phyloP scores from a whole-genome alignment of 257 asterid species.

The Nicotiana obtusifolia region DNA sequence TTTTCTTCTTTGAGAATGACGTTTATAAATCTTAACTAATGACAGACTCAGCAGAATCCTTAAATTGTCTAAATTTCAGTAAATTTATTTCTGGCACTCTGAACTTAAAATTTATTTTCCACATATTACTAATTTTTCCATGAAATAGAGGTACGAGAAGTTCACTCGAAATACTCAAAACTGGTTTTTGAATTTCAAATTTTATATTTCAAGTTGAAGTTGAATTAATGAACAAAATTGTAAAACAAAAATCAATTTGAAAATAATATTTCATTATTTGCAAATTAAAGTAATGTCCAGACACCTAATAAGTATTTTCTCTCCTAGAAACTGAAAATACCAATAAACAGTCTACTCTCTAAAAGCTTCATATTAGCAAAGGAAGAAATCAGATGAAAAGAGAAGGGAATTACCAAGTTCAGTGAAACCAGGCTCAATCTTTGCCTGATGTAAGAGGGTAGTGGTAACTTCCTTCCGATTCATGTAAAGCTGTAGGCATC shows the following conservation, averaged over 20 bases:
- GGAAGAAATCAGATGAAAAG: neutral
- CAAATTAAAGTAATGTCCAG: too few species aligned
- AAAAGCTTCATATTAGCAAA: neutral
- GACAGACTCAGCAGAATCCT: neutral
- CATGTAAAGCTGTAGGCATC: constrained; percentile 99
- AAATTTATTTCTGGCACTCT: neutral
- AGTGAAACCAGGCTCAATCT: constrained; percentile 91
- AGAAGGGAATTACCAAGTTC: constrained; percentile 60
- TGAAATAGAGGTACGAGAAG: neutral
- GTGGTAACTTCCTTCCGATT: constrained; percentile 73
- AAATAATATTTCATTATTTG: too few species aligned
- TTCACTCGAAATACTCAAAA: too few species aligned
- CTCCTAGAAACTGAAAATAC: neutral
- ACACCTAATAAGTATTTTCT: neutral
- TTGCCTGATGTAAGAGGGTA: constrained; percentile 72
- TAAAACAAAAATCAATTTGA: too few species aligned
- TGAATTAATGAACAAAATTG: too few species aligned
- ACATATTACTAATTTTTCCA: neutral
- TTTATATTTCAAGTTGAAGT: too few species aligned
- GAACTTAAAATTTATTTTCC: neutral
- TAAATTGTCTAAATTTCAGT: neutral
- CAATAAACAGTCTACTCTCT: neutral
- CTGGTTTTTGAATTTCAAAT: too few species aligned
- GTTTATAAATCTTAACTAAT: neutral
- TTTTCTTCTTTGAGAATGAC: neutral